Percentiles rank a stretch among this genome's conserved stretches.
Conservation (phyloP, 495 filamentous ascomycete species). For the Terfezia boudieri region DNA sequence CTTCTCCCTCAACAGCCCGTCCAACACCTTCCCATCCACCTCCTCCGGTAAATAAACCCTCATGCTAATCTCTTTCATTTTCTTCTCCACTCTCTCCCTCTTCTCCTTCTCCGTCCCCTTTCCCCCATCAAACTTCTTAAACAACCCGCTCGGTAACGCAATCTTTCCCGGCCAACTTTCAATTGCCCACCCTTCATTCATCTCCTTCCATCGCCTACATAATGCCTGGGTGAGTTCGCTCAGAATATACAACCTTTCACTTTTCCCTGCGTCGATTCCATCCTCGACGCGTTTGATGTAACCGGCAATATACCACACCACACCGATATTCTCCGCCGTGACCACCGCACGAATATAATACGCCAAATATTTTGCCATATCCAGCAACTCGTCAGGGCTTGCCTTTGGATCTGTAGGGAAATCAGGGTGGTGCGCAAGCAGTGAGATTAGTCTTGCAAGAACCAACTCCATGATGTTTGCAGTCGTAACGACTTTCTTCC, state of each 20-base stretch:
- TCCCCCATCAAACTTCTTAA: slow-evolving; percentile 11
- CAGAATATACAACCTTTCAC: slow-evolving; percentile 51
- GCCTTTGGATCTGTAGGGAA: slow-evolving; percentile 35
- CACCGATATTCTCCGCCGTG: slow-evolving; percentile 60
- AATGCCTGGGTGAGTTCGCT: slow-evolving; percentile 69
- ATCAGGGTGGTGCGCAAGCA: slow-evolving; percentile 89
- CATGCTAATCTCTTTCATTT: slow-evolving; percentile 20
- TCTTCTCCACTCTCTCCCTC: slow-evolving; percentile 21
- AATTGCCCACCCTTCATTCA: slow-evolving; percentile 49
- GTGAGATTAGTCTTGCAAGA: slow-evolving; percentile 65
- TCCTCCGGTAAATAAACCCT: slow-evolving; percentile 6
- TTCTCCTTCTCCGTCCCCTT: slow-evolving; percentile 25
- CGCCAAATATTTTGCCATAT: slow-evolving; percentile 65
- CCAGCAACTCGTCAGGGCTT: slow-evolving; percentile 36
- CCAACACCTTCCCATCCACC: neutral
- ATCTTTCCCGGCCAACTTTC: slow-evolving; percentile 66
- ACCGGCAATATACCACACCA: slow-evolving; percentile 83
- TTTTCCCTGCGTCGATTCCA: slow-evolving; percentile 39
- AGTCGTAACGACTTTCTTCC: neutral
- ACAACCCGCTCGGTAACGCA: slow-evolving; percentile 55
- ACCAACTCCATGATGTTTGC: slow-evolving; percentile 49
- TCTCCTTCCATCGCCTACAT: slow-evolving; percentile 61
- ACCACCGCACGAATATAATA: slow-evolving; percentile 72
- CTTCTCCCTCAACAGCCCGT: neutral
- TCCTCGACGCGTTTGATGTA: slow-evolving; percentile 79